Percentiles rank a stretch among this genome's conserved stretches.
Evolutionary conservation across 2,329 filamentous ascomycete genomes (phyloP).

Genomic region (Penicillium sumatraense): DNA sequence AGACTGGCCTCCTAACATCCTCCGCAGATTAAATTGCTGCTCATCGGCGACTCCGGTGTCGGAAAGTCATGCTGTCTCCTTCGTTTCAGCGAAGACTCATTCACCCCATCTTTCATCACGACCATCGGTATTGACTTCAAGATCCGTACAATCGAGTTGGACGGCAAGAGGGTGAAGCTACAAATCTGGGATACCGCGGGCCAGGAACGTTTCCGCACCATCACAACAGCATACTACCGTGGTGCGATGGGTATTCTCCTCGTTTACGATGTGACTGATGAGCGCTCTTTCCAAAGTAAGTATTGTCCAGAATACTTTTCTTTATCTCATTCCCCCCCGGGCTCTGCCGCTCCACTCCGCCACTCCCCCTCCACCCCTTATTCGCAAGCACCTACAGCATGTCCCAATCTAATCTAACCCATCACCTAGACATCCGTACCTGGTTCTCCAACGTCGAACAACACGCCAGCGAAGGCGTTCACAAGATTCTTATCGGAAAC

Average conservation of each 20-base stretch:
- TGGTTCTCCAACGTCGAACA: conserved; percentile 99
- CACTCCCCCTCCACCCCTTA: too few species aligned
- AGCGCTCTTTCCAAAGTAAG: conserved; percentile 93
- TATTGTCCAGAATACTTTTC: conserved; percentile 23
- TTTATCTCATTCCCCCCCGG: too few species aligned
- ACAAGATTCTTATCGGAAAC: conserved; percentile 99
- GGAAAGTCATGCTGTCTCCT: conserved; percentile 97
- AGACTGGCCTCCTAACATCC: too few species aligned
- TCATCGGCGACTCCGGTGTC: conserved; percentile 95
- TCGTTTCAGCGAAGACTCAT: conserved; percentile 96
- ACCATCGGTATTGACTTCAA: conserved; percentile 99
- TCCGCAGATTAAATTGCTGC: conserved; percentile 86
- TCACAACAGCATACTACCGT: conserved; percentile 97
- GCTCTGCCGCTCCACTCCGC: too few species aligned
- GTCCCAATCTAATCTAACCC: background rate
- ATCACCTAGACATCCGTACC: conserved; percentile 81
- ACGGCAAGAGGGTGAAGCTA: conserved; percentile 97
- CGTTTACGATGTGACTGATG: conserved; percentile 97
- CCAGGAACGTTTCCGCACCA: conserved; percentile 97
- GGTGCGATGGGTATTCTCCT: conserved; percentile 98
- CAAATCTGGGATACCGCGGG: conserved; percentile 99
- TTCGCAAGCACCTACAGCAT: background rate
- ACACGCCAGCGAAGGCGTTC: conserved; percentile 96
- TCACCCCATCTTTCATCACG: conserved; percentile 96
- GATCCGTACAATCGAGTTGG: conserved; percentile 97